Conservation (phyloP, 805 yeast species). For the Metschnikowia chrysomelidarum region DNA sequence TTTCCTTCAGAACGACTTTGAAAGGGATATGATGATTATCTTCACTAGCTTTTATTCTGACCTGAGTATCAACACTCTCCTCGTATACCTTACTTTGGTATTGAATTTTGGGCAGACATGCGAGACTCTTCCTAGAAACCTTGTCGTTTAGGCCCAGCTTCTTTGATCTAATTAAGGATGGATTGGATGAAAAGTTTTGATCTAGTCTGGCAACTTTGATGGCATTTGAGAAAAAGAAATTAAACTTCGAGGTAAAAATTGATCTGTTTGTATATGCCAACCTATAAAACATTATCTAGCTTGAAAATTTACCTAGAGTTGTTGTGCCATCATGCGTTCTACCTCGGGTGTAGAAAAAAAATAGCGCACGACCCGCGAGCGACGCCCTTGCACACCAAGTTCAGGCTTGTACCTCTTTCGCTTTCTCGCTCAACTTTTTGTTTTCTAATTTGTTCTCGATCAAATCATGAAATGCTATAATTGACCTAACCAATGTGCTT, state of each 20-base stretch:
- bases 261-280: conserved; percentile 21
- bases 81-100: no score
- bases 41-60: no score
- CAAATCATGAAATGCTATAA: conserved; percentile 93
- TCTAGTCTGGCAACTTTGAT: conserved; percentile 28
- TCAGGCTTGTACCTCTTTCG: conserved; percentile 4
- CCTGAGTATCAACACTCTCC: no score
- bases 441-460: conserved; percentile 94
- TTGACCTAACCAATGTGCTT: conserved; percentile 85
- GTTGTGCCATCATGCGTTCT: no score
- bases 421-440: conserved; percentile 33
- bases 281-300: conserved; percentile 21
- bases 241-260: conserved; percentile 25
- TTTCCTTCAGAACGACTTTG: conserved; percentile 45
- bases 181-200: conserved; percentile 37
- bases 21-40: conserved; percentile 56
- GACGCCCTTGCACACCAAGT: no score
- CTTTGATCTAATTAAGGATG: conserved; percentile 17
- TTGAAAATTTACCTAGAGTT: no score
- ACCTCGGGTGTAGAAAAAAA: no score
- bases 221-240: conserved; percentile 38
- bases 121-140: conserved; percentile 1
- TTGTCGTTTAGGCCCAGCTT: conserved; percentile 1
- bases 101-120: background rate
- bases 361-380: no score